phyloP scores from a whole-genome alignment of 169 alveolate genomes.

The Plasmodium gonderi region DNA sequence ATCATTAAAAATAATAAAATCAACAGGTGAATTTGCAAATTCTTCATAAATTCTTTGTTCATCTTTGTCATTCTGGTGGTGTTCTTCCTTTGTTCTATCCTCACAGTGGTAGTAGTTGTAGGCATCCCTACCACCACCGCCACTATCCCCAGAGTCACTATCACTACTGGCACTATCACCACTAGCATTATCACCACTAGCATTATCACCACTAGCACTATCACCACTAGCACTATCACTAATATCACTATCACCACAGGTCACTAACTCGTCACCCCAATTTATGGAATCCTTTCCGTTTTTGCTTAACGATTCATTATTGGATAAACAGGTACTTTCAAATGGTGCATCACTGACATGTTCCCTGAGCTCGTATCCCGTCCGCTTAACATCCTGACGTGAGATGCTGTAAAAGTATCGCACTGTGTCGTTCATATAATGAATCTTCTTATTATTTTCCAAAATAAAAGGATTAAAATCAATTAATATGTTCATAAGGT shows the following conservation, averaged over 20 bases:
- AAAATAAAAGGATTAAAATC: conserved; percentile 60
- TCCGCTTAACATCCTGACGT: not conserved
- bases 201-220: too few species aligned
- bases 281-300: not conserved
- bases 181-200: not conserved
- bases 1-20: not conserved
- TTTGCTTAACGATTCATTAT: not conserved
- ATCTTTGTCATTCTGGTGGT: not conserved
- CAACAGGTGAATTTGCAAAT: not conserved
- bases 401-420: not conserved
- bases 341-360: not conserved
- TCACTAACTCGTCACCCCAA: not conserved
- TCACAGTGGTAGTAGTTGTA: too few species aligned
- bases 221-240: not conserved
- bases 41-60: not conserved
- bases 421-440: conserved; percentile 35
- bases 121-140: too few species aligned
- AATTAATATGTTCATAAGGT: conserved; percentile 33
- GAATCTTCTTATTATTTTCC: conserved; percentile 19
- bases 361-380: too few species aligned
- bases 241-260: not conserved
- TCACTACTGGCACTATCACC: not conserved
- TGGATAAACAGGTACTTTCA: not conserved
- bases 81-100: not conserved
- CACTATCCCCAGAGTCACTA: too few species aligned